Evolutionary conservation across 257 asterid genomes (phyloP), one percentile per base, ranked within the genome.

Genomic region (Avicennia marina): DNA sequence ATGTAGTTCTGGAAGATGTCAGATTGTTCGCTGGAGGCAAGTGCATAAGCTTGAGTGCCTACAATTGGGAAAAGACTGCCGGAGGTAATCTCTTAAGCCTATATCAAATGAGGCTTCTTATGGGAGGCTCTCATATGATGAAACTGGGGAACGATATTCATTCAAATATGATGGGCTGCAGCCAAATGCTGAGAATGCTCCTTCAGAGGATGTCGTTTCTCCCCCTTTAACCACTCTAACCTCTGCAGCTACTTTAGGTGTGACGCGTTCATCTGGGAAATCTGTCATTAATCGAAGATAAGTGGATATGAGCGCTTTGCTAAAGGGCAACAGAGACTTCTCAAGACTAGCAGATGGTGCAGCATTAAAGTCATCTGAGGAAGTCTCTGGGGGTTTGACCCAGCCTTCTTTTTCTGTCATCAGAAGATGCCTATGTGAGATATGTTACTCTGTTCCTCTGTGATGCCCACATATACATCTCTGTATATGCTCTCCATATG

Each of bases 1-100:
- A 7, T 72, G 81, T 68, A 89, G 95, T 77, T 89, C 95, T 33
- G 97, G 97, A 38, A 76, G 81, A 77, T 89, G 97, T 60, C 95
- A 86, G 78, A 79, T 89, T 60, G 63, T 74, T 70, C 95, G 86
- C 20, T 89, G 97, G 97, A 86, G 97, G 74, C 85, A 79, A 56
- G 75, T 71, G 72, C 95, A 89, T 87, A 89, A 86, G 75, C 89
- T 81, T 33, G 91, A 89, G 78, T 89, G 97, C 72, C 75, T 58
- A 71, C 86, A 70, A 66, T 43, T 77, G 75, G 91, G 67, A 61
- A 76, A 72, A 56, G 78, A 70, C 56, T 58, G 53, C 53, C 47
- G 60, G 33, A 66, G 44, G 67, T 49, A 74, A 41, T 72, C 75
- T 56, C 69, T 59, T 26, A 67, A 58, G 68, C 66, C 63, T 47